Base-by-base conservation (phyloP, 176 grass and related monocot genomes). In the Aegilops sharonensis region DNA sequence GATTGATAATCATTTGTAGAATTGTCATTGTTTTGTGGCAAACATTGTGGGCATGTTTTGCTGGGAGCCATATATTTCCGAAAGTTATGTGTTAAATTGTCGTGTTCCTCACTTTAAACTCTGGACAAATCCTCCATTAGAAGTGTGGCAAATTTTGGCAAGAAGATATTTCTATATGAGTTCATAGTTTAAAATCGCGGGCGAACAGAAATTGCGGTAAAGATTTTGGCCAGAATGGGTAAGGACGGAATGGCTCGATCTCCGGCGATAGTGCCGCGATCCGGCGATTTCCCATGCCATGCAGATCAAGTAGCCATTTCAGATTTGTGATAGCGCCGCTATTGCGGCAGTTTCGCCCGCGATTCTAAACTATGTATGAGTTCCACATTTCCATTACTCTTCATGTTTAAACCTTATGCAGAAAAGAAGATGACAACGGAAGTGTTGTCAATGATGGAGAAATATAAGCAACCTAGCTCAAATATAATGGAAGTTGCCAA, bases 351-450 rank as follows among this genome's bases (percentile, higher is more conserved):
- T 47, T 12, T 47, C 43, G 11, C 3, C 11, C 43, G 1, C 0
- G 43, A 47, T 47, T 47, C 11, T 2, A 47, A 47, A 13, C 11
- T 47, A 47, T 47, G 43, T 47, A 47, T 13, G 42, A 11, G 43
- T 47, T 47, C 43, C 43, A 13, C 43, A 47, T 47, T 47, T 47
- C 43, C 11, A 13, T 47, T 47, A 47, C 25, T 40, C 42, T 37
- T 20, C 35, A 14, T 64, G 24, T 80, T 84, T 20, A 56, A 77
- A 93, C 83, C 17, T 68, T 76, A 29, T 83, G 78, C 75, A 87
- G 81, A 85, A 83, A 69, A 63, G 18, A 70, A 73, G 11, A 79
- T 79, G 57, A 91, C 85, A 57, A 21, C 61, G 60, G 72, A 82
- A 76, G 68, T 77, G 15, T 78, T 67, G 27, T 77, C 85, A 54